These are phyloP conservation scores for Penicillium argentinense DNA, from an alignment of 495 filamentous ascomycete genomes.

Conservation along the genomic window DNA sequence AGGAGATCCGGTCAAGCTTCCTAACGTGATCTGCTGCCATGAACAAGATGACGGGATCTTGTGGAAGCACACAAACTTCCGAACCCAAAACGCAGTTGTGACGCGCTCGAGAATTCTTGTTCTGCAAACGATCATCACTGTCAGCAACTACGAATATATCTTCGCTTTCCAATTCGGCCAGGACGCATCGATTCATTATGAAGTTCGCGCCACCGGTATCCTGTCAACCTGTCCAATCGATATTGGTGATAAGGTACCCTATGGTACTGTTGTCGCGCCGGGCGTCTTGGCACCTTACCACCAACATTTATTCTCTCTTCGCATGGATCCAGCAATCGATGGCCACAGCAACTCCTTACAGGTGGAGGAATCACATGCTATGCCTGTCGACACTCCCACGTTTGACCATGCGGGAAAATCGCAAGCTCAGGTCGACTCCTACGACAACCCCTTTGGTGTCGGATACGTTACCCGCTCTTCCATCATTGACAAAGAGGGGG, in stretches of 20 bases:
- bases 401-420: not conserved
- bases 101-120: conserved; percentile 57
- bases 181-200: conserved; percentile 73
- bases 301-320: conserved; percentile 87
- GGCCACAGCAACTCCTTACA: conserved; percentile 67
- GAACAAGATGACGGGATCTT: conserved; percentile 67
- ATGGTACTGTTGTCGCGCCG: conserved; percentile 81
- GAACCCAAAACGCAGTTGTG: conserved; percentile 57
- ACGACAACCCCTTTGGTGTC: conserved; percentile 72
- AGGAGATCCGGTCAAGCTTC: conserved; percentile 51
- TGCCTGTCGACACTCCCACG: conserved; percentile 54
- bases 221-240: conserved; percentile 78
- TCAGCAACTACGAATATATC: conserved; percentile 86
- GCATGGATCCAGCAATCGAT: conserved; percentile 80
- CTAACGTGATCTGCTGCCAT: conserved; percentile 63
- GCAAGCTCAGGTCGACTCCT: not conserved
- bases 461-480: conserved; percentile 64
- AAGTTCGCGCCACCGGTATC: conserved; percentile 85
- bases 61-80: conserved; percentile 72
- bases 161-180: conserved; percentile 83
- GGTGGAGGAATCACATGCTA: conserved; percentile 68
- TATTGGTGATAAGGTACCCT: conserved; percentile 50
- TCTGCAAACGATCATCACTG: conserved; percentile 73
- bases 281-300: conserved; percentile 79
- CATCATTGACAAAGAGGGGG: conserved; percentile 55